phyloP scores from a whole-genome alignment of 1,284 basidiomycete species.

The Sporisorium exsertum region DNA sequence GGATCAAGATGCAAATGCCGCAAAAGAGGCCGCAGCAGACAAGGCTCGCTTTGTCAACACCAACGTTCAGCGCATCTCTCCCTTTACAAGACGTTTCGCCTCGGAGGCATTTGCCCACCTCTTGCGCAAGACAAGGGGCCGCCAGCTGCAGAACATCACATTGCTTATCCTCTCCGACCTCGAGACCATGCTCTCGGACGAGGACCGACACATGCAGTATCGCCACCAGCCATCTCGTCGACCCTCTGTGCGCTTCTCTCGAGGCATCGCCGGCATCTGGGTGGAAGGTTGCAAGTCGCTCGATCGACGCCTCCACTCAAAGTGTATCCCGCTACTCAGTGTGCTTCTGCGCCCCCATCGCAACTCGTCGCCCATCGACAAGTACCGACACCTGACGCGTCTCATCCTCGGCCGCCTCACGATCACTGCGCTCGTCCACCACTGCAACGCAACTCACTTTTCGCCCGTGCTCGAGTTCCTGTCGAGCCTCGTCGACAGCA shows the following conservation, averaged over 20 bases:
- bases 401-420: conserved; percentile 51
- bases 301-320: conserved; percentile 58
- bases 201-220: conserved; percentile 31
- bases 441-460: conserved; percentile 55
- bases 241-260: conserved; percentile 45
- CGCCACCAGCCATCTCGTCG: conserved; percentile 30
- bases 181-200: conserved; percentile 43
- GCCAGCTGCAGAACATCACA: conserved; percentile 51
- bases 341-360: conserved; percentile 35
- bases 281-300: conserved; percentile 64
- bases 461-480: conserved; percentile 51
- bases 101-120: conserved; percentile 67
- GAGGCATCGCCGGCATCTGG: conserved; percentile 66
- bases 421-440: conserved; percentile 63
- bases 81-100: conserved; percentile 65
- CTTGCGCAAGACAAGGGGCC: conserved; percentile 59
- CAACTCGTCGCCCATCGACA: conserved; percentile 16
- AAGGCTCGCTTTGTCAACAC: conserved; percentile 29
- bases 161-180: conserved; percentile 55
- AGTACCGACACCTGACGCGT: conserved; percentile 39
- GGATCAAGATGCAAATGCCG: conserved; percentile 3
- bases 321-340: conserved; percentile 38
- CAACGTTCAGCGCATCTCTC: conserved; percentile 42
- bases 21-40: conserved; percentile 1
- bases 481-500: conserved; percentile 36